phyloP scores from a whole-genome alignment of 768 basidiomycete species.

The Plicaturopsis crispa region DNA sequence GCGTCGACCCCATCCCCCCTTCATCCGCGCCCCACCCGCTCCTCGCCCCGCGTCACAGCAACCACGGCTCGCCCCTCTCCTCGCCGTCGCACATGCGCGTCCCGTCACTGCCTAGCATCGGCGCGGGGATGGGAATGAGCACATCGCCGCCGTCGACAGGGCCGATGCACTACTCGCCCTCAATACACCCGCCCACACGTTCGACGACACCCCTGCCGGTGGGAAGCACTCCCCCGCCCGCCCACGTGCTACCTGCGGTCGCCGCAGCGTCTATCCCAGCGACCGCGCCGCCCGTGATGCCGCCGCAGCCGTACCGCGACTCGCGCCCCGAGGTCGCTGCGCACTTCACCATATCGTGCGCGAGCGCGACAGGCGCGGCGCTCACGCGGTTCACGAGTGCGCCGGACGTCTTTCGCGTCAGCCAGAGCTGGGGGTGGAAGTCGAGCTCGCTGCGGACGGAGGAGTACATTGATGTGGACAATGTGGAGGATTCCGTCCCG shows the following conservation, averaged over 20 bases:
- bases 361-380: slow-evolving; percentile 72
- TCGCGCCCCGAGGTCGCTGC: slow-evolving; percentile 64
- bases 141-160: slow-evolving; percentile 22
- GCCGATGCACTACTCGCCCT: slow-evolving; percentile 34
- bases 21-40: slow-evolving; percentile 44
- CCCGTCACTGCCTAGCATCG: too few relatives aligned
- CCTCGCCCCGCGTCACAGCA: not conserved
- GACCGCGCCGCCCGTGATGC: slow-evolving; percentile 37
- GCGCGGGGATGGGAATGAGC: slow-evolving; percentile 16
- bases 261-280: slow-evolving; percentile 24
- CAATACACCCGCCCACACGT: slow-evolving; percentile 34
- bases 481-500: slow-evolving; percentile 7
- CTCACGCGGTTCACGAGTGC: slow-evolving; percentile 80
- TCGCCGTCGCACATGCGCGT: slow-evolving; percentile 9
- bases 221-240: slow-evolving; percentile 11
- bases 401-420: slow-evolving; percentile 78
- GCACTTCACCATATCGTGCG: slow-evolving; percentile 80
- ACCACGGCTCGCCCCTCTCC: slow-evolving; percentile 1
- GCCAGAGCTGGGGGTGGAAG: slow-evolving; percentile 96
- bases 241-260: slow-evolving; percentile 8
- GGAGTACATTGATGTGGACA: slow-evolving; percentile 29
- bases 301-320: slow-evolving; percentile 69
- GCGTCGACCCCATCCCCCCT: slow-evolving; percentile 69
- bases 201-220: slow-evolving; percentile 32
- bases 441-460: slow-evolving; percentile 42